Base-by-base conservation (phyloP, 225 moss, liverwort and hornwort genomes). In the Sphagnum tenellum region DNA sequence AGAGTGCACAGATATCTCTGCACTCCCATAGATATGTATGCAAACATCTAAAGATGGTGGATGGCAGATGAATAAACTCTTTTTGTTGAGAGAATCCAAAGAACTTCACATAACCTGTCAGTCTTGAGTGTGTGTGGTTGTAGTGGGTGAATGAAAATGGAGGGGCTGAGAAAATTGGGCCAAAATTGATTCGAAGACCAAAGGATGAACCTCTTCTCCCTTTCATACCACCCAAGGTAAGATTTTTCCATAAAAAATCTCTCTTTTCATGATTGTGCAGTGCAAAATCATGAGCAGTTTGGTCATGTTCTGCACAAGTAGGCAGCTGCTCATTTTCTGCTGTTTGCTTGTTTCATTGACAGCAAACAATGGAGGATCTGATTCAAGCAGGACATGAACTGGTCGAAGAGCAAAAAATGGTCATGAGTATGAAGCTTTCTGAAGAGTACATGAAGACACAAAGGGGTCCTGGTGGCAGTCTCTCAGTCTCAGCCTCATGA, bases 361-460 rank as follows among this genome's bases (percentile, higher is more conserved):
- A 98, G 98, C 87, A 89, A 89, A 93, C 87, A 3, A 45, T 93
- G 55, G 80, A 84, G 50, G 83, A 77, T 65, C 78, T 98, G 47
- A 53, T 93, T 29, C 67, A 73, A 60, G 93, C 90, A 51, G 98
- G 98, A 56, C 46, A 83, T 44, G 90, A 89, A 11, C 85, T 98
- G 53, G 83, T 71, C 60, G 78, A 83, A 66, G 93, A 98, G 75
- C 93, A 98, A 56, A 79, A 71, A 3, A 64, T 85, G 76, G 93
- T 98, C 49, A 90, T 74, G 73, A 66, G 79, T 55, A 89, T 89
- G 90, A 90, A 90, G 59, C 87, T 98, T 5, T 93, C 98, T 10
- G 98, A 98, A 48, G 86, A 75, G 55, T 93, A 93, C 5, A 90
- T 98, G 96, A 87, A 89, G 75, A 93, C 82, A 68, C 89, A 89